A percentile compares a stretch with the other conserved stretches of the same genome.
Evolutionary conservation across 2,329 filamentous ascomycete species (phyloP).

Genomic region (Diaporthe vaccinii): DNA sequence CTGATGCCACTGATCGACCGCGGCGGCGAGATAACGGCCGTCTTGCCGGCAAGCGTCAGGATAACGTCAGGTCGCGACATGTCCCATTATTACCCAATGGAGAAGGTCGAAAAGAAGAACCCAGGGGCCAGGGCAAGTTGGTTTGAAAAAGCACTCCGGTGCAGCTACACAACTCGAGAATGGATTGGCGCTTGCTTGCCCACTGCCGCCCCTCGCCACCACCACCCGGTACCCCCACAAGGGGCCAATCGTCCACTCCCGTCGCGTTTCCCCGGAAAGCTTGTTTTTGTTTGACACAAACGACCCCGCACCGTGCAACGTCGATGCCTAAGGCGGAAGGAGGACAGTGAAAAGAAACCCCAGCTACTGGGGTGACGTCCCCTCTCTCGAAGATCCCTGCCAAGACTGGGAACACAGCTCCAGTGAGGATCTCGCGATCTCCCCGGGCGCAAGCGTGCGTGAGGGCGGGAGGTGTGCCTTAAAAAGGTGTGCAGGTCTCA

Average conservation of each 20-base stretch:
- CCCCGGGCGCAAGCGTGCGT: not conserved
- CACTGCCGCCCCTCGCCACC: not conserved
- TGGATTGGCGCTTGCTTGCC: not conserved
- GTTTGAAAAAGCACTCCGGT: not conserved
- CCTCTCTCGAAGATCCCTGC: constrained; percentile 11
- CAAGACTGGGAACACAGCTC: constrained; percentile 10
- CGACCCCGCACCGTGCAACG: not conserved
- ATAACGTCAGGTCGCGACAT: constrained; percentile 12
- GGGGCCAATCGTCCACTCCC: not conserved
- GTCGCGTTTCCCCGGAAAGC: constrained; percentile 22
- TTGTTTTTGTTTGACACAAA: constrained; percentile 9
- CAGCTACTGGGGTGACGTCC: constrained; percentile 7
- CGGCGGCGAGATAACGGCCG: not conserved
- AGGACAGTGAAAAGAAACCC: not conserved
- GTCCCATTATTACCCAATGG: not conserved
- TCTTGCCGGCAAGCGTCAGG: not conserved
- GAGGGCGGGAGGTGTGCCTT: not conserved
- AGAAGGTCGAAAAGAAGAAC: not conserved
- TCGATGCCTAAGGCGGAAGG: not conserved
- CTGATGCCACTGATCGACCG: not conserved
- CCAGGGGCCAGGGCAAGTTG: not conserved
- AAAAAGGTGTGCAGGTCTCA: constrained; percentile 6
- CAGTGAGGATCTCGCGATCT: not conserved
- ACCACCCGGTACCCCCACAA: not conserved
- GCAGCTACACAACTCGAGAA: not conserved